These are phyloP conservation scores for Zoysia japonica DNA, from an alignment of 176 grass and related monocot genomes.

Conservation along the genomic window DNA sequence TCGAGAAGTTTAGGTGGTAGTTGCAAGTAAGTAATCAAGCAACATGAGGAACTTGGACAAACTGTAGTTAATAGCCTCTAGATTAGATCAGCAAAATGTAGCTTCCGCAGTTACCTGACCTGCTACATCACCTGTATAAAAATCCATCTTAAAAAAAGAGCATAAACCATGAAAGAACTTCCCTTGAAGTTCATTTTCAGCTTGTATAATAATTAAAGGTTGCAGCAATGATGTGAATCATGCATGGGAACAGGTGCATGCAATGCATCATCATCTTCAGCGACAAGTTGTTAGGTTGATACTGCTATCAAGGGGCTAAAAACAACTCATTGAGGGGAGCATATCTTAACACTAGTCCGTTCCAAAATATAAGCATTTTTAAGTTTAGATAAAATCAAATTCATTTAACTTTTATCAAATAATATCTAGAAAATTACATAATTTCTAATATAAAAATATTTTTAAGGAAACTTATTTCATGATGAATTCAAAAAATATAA, in stretches of 20 bases:
- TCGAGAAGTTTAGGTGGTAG: slow-evolving; percentile 9
- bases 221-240: slow-evolving; percentile 35
- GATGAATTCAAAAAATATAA: no score
- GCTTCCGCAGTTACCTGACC: not conserved
- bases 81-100: slow-evolving; percentile 8
- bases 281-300: slow-evolving; percentile 26
- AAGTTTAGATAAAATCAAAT: no score
- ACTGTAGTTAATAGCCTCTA: slow-evolving; percentile 19
- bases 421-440: no score
- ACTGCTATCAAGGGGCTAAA: not conserved
- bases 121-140: not conserved
- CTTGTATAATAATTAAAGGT: slow-evolving; percentile 12
- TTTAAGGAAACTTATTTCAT: no score
- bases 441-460: no score
- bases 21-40: slow-evolving; percentile 23
- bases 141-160: no score
- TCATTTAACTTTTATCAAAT: no score
- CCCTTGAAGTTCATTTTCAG: slow-evolving; percentile 26
- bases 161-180: not conserved
- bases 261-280: not conserved
- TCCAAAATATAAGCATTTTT: not conserved
- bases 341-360: not conserved
- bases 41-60: not conserved
- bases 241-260: slow-evolving; percentile 37
- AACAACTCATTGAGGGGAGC: not conserved